Conservation (phyloP, 352 stramenopile genomes). For the Phytophthora aleatoria region DNA sequence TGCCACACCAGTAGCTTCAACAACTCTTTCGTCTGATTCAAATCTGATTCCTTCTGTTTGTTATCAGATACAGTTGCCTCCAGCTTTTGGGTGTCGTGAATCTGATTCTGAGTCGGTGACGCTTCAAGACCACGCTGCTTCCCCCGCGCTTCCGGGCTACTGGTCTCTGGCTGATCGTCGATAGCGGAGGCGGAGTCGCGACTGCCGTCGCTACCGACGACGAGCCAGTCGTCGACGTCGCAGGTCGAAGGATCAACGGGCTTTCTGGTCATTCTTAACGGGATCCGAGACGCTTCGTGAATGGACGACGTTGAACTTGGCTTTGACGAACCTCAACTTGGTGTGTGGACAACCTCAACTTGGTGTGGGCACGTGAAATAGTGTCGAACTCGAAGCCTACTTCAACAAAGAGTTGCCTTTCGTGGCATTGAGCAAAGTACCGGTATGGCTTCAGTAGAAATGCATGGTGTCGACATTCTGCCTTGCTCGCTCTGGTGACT, state of each 20-base stretch:
- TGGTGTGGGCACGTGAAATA: constrained; percentile 13
- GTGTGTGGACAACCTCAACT: constrained; percentile 13
- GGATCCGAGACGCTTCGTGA: constrained; percentile 13
- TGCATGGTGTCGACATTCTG: too few species aligned
- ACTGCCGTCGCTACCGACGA: constrained; percentile 23
- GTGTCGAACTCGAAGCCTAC: neutral
- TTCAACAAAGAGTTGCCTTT: neutral
- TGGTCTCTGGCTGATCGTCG: neutral
- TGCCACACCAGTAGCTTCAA: constrained; percentile 39
- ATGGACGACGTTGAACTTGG: constrained; percentile 32
- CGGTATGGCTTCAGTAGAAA: too few species aligned
- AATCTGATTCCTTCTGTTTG: constrained; percentile 14
- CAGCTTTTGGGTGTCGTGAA: neutral
- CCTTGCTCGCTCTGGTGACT: neutral
- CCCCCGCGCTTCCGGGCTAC: neutral
- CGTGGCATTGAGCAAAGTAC: too few species aligned
- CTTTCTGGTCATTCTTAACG: constrained; percentile 13
- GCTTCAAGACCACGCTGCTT: constrained; percentile 14
- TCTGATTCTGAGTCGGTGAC: constrained; percentile 28
- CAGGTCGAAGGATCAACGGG: neutral
- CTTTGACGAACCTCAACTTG: constrained; percentile 10
- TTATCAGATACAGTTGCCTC: neutral
- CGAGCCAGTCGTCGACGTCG: constrained; percentile 34
- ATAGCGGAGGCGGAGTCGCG: neutral
- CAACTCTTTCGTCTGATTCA: constrained; percentile 11